Conservation (phyloP, 139 green algal genomes). For the Yamagishiella unicocca region DNA sequence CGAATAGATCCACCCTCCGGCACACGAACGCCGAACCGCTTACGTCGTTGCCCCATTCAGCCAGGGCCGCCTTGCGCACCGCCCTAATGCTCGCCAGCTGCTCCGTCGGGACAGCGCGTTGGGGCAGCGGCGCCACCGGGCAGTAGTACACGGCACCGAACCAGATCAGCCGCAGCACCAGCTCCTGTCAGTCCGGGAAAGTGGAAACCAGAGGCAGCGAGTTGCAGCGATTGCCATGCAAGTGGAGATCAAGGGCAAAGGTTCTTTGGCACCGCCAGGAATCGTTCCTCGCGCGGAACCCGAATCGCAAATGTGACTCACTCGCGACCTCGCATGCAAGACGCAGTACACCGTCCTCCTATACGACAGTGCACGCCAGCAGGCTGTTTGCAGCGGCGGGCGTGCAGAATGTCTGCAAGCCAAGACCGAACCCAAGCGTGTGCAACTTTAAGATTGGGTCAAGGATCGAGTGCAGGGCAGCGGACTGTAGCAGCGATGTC, state of each 20-base stretch:
- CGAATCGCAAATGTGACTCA: no score
- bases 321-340: no score
- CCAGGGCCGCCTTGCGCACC: slow-evolving; percentile 34
- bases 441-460: no score
- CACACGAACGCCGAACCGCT: slow-evolving; percentile 3
- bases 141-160: slow-evolving; percentile 84
- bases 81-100: slow-evolving; percentile 22
- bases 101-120: background rate
- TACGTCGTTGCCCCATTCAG: slow-evolving; percentile 49
- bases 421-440: no score
- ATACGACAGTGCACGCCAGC: background rate
- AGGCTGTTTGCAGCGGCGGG: no score
- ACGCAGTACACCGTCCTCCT: background rate
- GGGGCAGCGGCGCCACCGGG: slow-evolving; percentile 64
- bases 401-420: no score
- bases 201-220: background rate
- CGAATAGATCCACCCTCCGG: no score
- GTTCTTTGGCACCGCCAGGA: background rate
- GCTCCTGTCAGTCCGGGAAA: slow-evolving; percentile 11
- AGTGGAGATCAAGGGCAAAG: background rate
- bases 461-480: no score
- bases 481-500: no score
- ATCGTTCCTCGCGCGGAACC: background rate
- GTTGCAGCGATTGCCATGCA: background rate
- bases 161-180: slow-evolving; percentile 64